Evolutionary conservation across 2,329 filamentous ascomycete genomes (phyloP).

Genomic region (Fusarium anthophilum): DNA sequence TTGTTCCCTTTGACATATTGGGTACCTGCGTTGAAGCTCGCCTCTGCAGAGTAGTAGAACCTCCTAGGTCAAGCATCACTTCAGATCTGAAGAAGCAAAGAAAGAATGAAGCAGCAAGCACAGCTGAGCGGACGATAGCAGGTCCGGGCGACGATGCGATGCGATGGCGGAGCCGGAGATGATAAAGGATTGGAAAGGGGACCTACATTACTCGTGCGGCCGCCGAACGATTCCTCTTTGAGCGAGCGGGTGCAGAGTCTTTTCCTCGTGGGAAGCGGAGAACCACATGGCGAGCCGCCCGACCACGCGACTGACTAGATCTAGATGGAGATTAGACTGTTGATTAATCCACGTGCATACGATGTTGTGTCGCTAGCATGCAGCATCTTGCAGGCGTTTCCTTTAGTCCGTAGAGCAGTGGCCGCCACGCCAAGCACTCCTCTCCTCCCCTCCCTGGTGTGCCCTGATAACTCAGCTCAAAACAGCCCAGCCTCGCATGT

Average conservation of each 20-base stretch:
- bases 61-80: conserved; percentile 16
- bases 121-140: background rate
- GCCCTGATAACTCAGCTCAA: conserved; percentile 16
- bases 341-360: conserved; percentile 12
- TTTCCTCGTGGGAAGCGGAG: conserved; percentile 19
- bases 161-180: conserved; percentile 6
- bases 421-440: background rate
- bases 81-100: background rate
- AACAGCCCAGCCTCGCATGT: background rate
- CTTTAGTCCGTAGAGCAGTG: conserved; percentile 3
- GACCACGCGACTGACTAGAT: conserved; percentile 26
- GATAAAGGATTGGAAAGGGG: conserved; percentile 31
- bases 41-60: conserved; percentile 3
- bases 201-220: conserved; percentile 29
- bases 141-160: background rate
- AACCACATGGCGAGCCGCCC: conserved; percentile 27
- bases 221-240: conserved; percentile 10
- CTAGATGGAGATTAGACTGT: conserved; percentile 20
- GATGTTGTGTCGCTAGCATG: background rate
- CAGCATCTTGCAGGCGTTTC: background rate
- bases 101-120: background rate
- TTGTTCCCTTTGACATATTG: conserved; percentile 30
- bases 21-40: conserved; percentile 7
- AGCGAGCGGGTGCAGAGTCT: background rate
- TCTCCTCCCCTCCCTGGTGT: background rate